Base-by-base conservation (phyloP, 192 early-diverging fungal genomes). In the Gonapodya prolifera region DNA sequence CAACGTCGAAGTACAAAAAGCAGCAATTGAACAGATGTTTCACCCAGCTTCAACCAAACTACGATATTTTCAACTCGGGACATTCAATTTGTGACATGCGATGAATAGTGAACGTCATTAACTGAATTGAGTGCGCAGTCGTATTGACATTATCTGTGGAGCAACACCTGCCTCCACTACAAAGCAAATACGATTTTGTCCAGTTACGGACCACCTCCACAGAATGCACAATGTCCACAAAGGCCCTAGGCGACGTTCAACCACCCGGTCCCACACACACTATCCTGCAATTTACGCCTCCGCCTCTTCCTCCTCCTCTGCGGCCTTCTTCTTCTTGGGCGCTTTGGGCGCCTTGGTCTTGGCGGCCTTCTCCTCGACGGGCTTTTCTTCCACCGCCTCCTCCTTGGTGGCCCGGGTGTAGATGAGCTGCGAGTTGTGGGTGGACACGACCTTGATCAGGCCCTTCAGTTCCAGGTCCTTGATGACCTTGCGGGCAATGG, bases 401-500 rank as follows among this genome's bases (percentile, higher is more conserved):
- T 73, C 71, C 71, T 32, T 18, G 71, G 71, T 73, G 71, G 71
- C 71, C 28, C 78, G 75, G 17, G 78, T 79, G 35, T 77, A 79
- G 61, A 78, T 77, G 78, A 92, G 86, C 85, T 98, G 97, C 78
- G 95, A 91, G 84, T 91, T 91, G 91, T 97, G 96, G 76, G 87
- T 86, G 78, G 92, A 91, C 81, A 99, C 90, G 77, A 92, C 89
- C 84, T 92, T 92, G 89, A 99, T 99, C 61, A 92, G 80, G 81
- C 97, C 97, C 85, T 95, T 90, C 77, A 85, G 83, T 84, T 91
- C 95, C 75, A 99, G 89, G 83, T 99, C 95, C 78, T 91, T 89
- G 88, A 99, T 91, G 82, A 96, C 96, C 79, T 89, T 83, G 81
- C 98, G 94, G 77, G 98, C 98, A 74, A 99, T 88, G 61, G 96